Conservation (phyloP, 176 grass and related monocot species). For the Carex kokanica region DNA sequence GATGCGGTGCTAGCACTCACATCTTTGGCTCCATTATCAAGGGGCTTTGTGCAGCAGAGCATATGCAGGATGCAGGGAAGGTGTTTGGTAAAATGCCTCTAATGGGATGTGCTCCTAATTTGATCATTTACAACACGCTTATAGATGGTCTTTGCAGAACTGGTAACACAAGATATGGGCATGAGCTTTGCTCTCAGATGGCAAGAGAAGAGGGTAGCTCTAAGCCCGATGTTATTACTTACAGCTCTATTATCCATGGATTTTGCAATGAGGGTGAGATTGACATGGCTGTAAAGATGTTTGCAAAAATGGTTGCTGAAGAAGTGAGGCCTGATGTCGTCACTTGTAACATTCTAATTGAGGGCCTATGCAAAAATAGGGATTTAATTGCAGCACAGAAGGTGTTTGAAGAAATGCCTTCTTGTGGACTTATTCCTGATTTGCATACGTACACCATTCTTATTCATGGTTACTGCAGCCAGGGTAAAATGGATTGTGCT, state of each 20-base stretch:
- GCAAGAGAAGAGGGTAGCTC: neutral
- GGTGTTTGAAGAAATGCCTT: neutral
- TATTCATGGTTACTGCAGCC: neutral
- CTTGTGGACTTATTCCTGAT: neutral
- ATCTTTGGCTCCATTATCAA: neutral
- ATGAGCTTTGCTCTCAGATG: neutral
- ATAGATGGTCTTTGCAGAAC: neutral
- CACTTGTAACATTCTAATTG: neutral
- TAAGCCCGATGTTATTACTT: neutral
- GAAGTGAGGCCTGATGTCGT: neutral
- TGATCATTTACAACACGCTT: neutral
- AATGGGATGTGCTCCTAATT: slow-evolving; percentile 4
- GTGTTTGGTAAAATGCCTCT: neutral
- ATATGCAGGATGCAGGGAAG: neutral
- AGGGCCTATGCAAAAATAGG: neutral
- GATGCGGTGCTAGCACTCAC: too few species aligned
- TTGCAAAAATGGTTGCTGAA: neutral
- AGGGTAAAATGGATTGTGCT: neutral
- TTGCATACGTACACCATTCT: neutral
- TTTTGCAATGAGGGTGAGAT: slow-evolving; percentile 10
- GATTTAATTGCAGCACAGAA: neutral
- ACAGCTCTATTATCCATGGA: neutral
- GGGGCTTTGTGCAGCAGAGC: neutral
- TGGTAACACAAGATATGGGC: neutral
- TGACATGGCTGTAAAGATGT: neutral